Evolutionary conservation across 108 stramenopile genomes (phyloP).

Genomic region (Chaetoceros muelleri): DNA sequence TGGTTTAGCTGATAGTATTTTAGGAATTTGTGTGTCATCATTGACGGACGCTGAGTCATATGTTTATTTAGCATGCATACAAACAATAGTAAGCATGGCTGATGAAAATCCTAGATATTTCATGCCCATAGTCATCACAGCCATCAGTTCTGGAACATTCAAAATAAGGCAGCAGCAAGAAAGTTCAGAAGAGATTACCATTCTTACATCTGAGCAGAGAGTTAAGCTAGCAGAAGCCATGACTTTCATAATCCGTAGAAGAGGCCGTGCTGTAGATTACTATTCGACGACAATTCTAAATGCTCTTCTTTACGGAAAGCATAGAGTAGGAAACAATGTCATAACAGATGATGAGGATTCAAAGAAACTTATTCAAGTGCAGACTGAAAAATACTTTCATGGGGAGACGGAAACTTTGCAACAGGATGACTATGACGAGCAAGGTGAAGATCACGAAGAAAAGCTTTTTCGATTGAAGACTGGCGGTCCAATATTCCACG

Average conservation of each 20-base stretch:
- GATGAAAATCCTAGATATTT: conserved; percentile 40
- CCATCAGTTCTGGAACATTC: conserved; percentile 15
- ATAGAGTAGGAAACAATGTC: not conserved
- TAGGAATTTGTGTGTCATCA: conserved; percentile 35
- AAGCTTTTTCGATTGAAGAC: conserved; percentile 45
- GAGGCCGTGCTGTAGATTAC: conserved; percentile 36
- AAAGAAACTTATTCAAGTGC: conserved; percentile 19
- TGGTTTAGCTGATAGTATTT: conserved; percentile 12
- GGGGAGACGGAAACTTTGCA: conserved; percentile 3
- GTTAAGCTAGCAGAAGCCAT: conserved; percentile 71
- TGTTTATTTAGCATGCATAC: conserved; percentile 78
- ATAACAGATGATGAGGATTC: conserved; percentile 1
- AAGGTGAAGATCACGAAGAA: conserved; percentile 18
- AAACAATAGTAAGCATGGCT: conserved; percentile 60
- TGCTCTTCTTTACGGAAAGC: conserved; percentile 40
- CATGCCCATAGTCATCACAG: conserved; percentile 32
- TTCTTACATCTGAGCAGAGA: conserved; percentile 40
- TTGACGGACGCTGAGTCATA: conserved; percentile 75
- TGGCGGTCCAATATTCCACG: conserved; percentile 64
- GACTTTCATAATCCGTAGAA: conserved; percentile 58
- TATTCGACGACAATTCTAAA: conserved; percentile 34
- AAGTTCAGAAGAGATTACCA: conserved; percentile 1
- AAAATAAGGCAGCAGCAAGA: conserved; percentile 7
- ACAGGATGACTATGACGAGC: conserved; percentile 11
- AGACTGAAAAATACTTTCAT: conserved; percentile 53